Conservation (phyloP, 2,329 filamentous ascomycete species). For the Diaporthe vexans region DNA sequence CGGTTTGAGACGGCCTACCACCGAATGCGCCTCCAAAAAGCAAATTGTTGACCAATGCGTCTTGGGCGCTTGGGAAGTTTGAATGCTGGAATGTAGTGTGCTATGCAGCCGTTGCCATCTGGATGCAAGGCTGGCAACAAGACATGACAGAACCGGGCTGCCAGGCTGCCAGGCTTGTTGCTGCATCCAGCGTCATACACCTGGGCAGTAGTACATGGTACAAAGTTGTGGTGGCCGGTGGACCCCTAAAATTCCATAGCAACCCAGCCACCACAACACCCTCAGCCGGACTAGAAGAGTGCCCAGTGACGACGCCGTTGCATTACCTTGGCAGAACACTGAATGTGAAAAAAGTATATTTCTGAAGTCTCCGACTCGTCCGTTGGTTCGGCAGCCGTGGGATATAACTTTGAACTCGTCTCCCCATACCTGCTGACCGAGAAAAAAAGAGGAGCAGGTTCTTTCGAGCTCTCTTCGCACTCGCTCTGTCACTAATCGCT, state of each 20-base stretch:
- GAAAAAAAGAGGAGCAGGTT: not conserved
- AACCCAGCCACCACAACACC: constrained; percentile 34
- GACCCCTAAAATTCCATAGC: constrained; percentile 30
- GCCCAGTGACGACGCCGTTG: constrained; percentile 29
- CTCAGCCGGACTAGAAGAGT: not conserved
- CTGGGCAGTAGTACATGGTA: no score
- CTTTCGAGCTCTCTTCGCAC: not conserved
- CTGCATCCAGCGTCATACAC: constrained; percentile 30
- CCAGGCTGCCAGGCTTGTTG: constrained; percentile 2
- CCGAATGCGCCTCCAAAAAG: not conserved
- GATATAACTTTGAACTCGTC: not conserved
- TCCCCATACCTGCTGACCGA: not conserved
- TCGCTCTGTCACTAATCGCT: not conserved
- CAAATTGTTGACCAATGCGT: not conserved
- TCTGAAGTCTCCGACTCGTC: constrained; percentile 4
- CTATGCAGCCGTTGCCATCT: not conserved
- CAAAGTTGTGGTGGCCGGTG: constrained; percentile 25
- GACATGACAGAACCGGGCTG: not conserved
- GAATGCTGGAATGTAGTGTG: not conserved
- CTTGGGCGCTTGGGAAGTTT: not conserved
- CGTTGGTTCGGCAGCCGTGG: constrained; percentile 11
- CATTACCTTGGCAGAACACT: constrained; percentile 32
- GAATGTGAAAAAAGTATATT: constrained; percentile 18
- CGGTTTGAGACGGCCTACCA: not conserved
- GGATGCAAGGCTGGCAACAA: not conserved